Evolutionary conservation across 148 eudicot genomes (phyloP).

Genomic region (Spergularia marina): DNA sequence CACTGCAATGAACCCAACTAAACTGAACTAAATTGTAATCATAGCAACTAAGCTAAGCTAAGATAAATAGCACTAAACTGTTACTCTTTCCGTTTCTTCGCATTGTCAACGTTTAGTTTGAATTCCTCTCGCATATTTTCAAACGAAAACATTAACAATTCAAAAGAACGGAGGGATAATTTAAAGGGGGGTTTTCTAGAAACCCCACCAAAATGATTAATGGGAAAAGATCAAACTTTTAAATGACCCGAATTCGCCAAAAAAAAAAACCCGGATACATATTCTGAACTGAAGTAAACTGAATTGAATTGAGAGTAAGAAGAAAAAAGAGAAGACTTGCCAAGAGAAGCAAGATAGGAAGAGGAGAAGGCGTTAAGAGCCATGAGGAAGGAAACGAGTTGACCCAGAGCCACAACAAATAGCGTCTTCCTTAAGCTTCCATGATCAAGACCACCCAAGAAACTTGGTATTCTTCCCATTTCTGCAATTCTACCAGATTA

Average conservation of each 20-base stretch:
- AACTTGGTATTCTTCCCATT: neutral
- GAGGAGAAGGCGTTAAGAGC: conserved; percentile 49
- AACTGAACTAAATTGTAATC: neutral
- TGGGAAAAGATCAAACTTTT: too few relatives aligned
- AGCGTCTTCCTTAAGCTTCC: conserved; percentile 25
- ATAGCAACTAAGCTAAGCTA: too few relatives aligned
- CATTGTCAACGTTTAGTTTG: too few relatives aligned
- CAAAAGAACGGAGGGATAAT: too few relatives aligned
- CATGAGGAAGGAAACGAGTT: conserved; percentile 54
- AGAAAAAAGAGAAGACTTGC: conserved; percentile 20
- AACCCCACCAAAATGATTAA: too few relatives aligned
- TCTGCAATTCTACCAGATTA: neutral
- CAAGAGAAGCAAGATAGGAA: conserved; percentile 49
- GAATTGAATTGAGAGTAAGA: neutral
- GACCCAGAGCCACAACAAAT: conserved; percentile 48
- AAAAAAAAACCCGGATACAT: too few relatives aligned
- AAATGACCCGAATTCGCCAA: too few relatives aligned
- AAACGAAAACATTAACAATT: too few relatives aligned
- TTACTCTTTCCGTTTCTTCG: too few relatives aligned
- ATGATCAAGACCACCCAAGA: conserved; percentile 27
- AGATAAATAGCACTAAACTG: too few relatives aligned
- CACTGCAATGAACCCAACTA: neutral
- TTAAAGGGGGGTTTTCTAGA: too few relatives aligned
- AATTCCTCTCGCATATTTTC: too few relatives aligned
- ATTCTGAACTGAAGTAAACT: neutral